Conservation (phyloP, 2,329 filamentous ascomycete species). For the Epichloe gansuensis region DNA sequence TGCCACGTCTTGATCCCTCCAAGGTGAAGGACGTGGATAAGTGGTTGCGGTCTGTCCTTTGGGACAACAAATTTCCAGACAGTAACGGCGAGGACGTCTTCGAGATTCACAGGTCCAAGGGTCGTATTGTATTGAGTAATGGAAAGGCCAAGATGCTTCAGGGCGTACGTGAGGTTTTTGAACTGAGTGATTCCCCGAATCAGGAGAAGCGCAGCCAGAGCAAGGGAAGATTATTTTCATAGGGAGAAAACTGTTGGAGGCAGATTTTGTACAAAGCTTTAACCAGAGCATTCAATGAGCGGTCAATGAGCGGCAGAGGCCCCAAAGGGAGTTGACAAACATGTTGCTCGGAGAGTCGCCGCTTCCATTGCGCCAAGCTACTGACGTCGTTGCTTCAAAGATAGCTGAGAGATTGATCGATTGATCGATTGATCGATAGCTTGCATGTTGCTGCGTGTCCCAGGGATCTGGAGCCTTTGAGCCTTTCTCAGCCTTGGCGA, state of each 20-base stretch:
- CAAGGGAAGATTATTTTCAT: conserved; percentile 53
- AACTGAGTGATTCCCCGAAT: conserved; percentile 57
- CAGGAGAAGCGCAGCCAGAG: conserved; percentile 15
- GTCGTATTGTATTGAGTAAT: conserved; percentile 53
- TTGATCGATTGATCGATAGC: too few species aligned
- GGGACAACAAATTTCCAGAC: conserved; percentile 57
- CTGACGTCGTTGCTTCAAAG: not conserved
- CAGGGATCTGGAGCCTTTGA: not conserved
- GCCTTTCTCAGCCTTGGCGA: conserved; percentile 11
- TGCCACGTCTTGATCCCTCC: conserved; percentile 44
- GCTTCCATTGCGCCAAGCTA: not conserved
- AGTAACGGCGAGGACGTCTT: conserved; percentile 33
- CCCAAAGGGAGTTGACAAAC: too few species aligned
- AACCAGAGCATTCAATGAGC: conserved; percentile 14
- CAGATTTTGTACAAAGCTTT: conserved; percentile 39
- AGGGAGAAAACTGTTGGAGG: conserved; percentile 40
- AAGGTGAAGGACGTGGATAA: conserved; percentile 57
- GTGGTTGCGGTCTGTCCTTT: conserved; percentile 75
- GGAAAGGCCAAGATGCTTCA: conserved; percentile 69
- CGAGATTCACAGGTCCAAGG: conserved; percentile 84
- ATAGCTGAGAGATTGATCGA: not conserved
- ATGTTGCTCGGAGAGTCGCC: not conserved
- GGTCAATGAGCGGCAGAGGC: conserved; percentile 5
- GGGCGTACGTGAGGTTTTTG: conserved; percentile 87
- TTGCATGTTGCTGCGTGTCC: not conserved